phyloP scores from a whole-genome alignment of 208 protist species.

The Lotmaria passim region DNA sequence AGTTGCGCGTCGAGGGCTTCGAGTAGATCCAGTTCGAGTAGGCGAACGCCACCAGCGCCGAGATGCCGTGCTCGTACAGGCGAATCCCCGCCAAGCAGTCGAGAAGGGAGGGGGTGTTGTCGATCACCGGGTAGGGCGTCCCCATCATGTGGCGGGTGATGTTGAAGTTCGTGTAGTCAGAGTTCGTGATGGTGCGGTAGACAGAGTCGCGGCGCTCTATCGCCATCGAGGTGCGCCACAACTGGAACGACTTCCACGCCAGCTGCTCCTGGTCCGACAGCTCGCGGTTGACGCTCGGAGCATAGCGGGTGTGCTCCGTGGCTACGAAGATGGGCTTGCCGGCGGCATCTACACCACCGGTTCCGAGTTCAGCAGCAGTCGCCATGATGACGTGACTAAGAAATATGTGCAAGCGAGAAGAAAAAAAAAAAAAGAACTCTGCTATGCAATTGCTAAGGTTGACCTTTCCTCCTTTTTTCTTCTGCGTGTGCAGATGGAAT shows the following conservation, averaged over 20 bases:
- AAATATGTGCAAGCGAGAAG: too few relatives aligned
- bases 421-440: constrained; percentile 18
- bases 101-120: constrained; percentile 47
- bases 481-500: too few relatives aligned
- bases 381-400: constrained; percentile 35
- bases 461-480: too few relatives aligned
- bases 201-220: constrained; percentile 84
- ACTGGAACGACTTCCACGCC: constrained; percentile 89
- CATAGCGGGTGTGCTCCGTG: constrained; percentile 76
- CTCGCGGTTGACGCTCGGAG: constrained; percentile 64
- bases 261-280: constrained; percentile 88
- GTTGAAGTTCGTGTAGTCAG: constrained; percentile 87
- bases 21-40: constrained; percentile 80
- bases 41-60: constrained; percentile 29
- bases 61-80: constrained; percentile 81
- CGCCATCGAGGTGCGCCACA: constrained; percentile 77
- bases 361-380: constrained; percentile 56
- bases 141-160: constrained; percentile 81
- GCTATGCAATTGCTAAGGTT: constrained; percentile 1
- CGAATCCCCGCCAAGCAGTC: constrained; percentile 65
- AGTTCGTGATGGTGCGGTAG: constrained; percentile 74
- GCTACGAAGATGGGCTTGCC: constrained; percentile 83
- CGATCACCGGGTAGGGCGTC: constrained; percentile 83
- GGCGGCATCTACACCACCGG: constrained; percentile 51
- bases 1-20: constrained; percentile 65